phyloP scores from a whole-genome alignment of 116 monocot genomes.

The Cymodocea nodosa region DNA sequence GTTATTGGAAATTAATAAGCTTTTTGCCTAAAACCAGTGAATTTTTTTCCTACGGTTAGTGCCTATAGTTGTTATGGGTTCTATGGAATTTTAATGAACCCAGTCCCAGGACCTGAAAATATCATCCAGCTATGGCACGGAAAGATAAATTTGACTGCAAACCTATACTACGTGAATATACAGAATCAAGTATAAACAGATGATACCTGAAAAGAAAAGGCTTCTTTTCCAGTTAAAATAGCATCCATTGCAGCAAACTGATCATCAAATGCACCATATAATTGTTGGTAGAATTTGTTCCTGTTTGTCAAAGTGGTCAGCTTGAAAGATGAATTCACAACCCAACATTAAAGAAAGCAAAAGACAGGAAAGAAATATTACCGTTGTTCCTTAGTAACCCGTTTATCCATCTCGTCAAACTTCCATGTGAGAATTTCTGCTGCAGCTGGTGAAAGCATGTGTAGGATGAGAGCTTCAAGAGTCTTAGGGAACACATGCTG shows the following conservation, averaged over 20 bases:
- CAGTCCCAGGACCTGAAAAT: too few relatives aligned
- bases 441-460: conserved; percentile 49
- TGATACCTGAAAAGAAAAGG: conserved; percentile 10
- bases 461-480: conserved; percentile 60
- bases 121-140: too few relatives aligned
- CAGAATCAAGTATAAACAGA: neutral
- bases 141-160: too few relatives aligned
- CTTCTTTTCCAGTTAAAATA: conserved; percentile 68
- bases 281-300: conserved; percentile 54
- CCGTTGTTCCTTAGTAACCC: conserved; percentile 52
- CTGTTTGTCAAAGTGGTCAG: conserved; percentile 16
- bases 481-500: conserved; percentile 79
- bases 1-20: too few relatives aligned
- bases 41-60: too few relatives aligned
- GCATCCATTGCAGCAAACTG: conserved; percentile 71
- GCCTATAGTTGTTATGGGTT: too few relatives aligned
- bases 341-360: neutral
- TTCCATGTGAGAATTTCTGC: conserved; percentile 86
- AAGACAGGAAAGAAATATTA: conserved; percentile 11
- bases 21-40: too few relatives aligned
- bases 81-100: too few relatives aligned
- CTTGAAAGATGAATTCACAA: neutral
- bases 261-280: conserved; percentile 80
- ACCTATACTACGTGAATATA: too few relatives aligned
- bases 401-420: conserved; percentile 80